Evolutionary conservation across 202 grass and related monocot species (phyloP).

Genomic region (Digitaria exilis): DNA sequence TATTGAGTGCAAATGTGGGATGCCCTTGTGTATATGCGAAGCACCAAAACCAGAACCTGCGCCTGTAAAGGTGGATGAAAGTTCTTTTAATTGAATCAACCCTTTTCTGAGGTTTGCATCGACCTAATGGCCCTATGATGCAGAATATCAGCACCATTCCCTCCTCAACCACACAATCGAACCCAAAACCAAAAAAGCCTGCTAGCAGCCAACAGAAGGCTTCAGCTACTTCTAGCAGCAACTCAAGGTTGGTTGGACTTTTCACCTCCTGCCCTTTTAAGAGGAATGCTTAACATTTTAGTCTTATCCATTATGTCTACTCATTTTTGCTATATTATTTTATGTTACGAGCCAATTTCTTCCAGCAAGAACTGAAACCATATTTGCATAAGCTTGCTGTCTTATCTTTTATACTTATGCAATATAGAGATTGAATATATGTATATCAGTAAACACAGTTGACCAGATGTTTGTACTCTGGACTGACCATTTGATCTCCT

Average conservation of each 20-base stretch:
- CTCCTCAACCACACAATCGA: conserved; percentile 48
- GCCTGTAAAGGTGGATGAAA: conserved; percentile 51
- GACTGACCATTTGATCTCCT: neutral
- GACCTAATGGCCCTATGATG: conserved; percentile 26
- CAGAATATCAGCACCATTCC: conserved; percentile 51
- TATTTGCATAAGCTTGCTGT: neutral
- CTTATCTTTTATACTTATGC: neutral
- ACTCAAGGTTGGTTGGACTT: conserved; percentile 67
- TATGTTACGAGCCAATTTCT: neutral
- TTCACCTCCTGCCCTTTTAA: conserved; percentile 2
- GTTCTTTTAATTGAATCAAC: neutral
- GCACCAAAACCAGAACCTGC: conserved; percentile 71
- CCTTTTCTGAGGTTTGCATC: neutral
- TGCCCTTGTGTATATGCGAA: conserved; percentile 99
- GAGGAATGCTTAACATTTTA: neutral
- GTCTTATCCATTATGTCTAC: conserved; percentile 2
- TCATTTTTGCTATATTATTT: neutral
- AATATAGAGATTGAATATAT: neutral
- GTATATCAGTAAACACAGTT: neutral
- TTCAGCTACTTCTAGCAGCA: conserved; percentile 68
- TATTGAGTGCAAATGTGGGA: conserved; percentile 90
- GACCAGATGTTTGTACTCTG: neutral
- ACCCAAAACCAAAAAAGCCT: conserved; percentile 74
- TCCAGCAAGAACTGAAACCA: neutral
- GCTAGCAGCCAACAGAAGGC: conserved; percentile 64